Conservation (phyloP, 2,329 filamentous ascomycete species). For the Cladosporium sp. region DNA sequence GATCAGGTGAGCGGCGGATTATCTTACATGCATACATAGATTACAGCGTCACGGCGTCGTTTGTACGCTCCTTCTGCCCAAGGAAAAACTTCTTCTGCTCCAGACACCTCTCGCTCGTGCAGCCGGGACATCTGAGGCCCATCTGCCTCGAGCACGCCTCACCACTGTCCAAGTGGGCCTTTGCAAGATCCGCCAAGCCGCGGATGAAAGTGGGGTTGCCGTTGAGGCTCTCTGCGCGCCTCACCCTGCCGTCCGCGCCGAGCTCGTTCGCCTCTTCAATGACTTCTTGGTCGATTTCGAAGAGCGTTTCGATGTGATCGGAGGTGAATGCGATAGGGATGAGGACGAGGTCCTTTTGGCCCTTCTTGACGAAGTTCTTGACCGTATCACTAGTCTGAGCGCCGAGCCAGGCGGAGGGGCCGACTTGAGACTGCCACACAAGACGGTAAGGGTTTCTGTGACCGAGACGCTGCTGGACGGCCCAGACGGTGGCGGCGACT, state of each 20-base stretch:
- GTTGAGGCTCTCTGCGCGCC: conserved; percentile 88
- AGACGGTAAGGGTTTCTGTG: conserved; percentile 89
- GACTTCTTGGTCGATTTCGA: conserved; percentile 89
- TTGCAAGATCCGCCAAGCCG: conserved; percentile 82
- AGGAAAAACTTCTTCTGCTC: conserved; percentile 68
- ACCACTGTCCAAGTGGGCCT: conserved; percentile 69
- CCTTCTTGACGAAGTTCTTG: conserved; percentile 81
- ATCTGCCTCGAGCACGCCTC: conserved; percentile 74
- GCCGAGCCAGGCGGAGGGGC: conserved; percentile 90
- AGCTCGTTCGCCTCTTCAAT: conserved; percentile 79
- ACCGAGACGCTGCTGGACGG: conserved; percentile 85
- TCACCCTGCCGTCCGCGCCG: conserved; percentile 63
- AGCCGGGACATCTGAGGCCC: conserved; percentile 86
- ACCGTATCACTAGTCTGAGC: conserved; percentile 90
- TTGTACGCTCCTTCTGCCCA: conserved; percentile 21
- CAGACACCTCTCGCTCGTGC: conserved; percentile 81
- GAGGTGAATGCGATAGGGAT: conserved; percentile 97
- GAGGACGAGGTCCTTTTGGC: conserved; percentile 83
- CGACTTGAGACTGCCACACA: conserved; percentile 98
- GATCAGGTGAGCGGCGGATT: too few relatives aligned
- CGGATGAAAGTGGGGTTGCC: conserved; percentile 86
- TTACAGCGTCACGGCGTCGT: conserved; percentile 11
- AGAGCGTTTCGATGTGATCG: conserved; percentile 98
- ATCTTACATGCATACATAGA: background rate
- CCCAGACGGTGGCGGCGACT: conserved; percentile 91